Evolutionary conservation across 768 basidiomycete genomes (phyloP).

Genomic region (Kwoniella europaea): DNA sequence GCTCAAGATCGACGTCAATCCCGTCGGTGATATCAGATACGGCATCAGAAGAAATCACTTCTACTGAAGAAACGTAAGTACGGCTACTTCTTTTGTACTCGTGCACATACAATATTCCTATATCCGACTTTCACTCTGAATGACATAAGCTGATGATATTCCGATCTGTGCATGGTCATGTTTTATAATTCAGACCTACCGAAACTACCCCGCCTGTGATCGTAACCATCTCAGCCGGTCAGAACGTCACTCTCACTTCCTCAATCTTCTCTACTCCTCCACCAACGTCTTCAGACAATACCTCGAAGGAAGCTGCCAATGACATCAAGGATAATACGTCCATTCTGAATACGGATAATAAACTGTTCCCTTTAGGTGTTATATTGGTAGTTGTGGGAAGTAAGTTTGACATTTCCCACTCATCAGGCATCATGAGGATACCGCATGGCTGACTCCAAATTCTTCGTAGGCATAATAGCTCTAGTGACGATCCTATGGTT

Average conservation of each 20-base stretch:
- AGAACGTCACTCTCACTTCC: slow-evolving; percentile 5
- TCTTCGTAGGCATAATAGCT: not conserved
- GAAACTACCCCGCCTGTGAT: not conserved
- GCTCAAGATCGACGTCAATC: too few species aligned
- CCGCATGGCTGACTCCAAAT: not conserved
- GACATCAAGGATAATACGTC: slow-evolving; percentile 9
- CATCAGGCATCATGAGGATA: not conserved
- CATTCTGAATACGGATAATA: slow-evolving; percentile 35
- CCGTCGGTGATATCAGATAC: not conserved
- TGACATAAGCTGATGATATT: too few species aligned
- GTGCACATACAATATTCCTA: too few species aligned
- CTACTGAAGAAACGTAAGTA: slow-evolving; percentile 4
- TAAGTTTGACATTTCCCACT: slow-evolving; percentile 7
- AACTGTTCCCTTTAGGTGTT: slow-evolving; percentile 36
- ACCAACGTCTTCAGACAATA: not conserved
- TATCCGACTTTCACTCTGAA: too few species aligned
- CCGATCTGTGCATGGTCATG: too few species aligned
- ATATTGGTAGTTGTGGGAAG: slow-evolving; percentile 26
- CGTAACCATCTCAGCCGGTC: slow-evolving; percentile 7
- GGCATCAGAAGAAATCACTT: not conserved
- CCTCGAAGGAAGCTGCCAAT: slow-evolving; percentile 13
- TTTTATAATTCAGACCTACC: not conserved
- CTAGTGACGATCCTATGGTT: slow-evolving; percentile 8
- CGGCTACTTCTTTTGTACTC: not conserved
- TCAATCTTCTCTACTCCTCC: slow-evolving; percentile 12